Evolutionary conservation across 352 stramenopile species (phyloP), one percentile per base, ranked within the genome.

Genomic region (Pythium volutum): DNA sequence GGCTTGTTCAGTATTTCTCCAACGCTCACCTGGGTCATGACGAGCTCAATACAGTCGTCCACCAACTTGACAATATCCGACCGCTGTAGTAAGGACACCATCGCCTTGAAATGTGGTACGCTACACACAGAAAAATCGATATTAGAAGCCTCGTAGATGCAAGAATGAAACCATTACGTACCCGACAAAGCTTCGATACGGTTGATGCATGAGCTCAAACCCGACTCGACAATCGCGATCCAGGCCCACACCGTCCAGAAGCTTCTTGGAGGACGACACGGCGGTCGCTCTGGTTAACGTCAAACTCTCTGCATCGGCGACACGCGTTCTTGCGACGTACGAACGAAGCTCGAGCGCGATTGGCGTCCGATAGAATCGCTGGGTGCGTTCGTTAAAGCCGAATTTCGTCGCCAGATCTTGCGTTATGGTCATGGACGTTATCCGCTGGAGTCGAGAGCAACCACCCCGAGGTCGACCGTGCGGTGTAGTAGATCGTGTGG

Each of bases 1-100:
- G 20, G 22, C 25, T 20, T 20, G 15, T 16, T 38, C 26, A 38
- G 6, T 3, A 41, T n/a, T 47, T 11, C 20, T 25, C 5, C 20
- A 33, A 7, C 4, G 55, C 53, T 22, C 15, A 70, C 63, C 63
- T 70, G 63, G 7, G 39, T 33, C 9, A 18, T 58, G 3, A 70
- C 47, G 9, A 60, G 20, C 12, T 65, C 42, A 0, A 54, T 23
- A 10, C 47, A 75, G 14, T 58, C 48, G 47, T 74, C 65, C 2
- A 76, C 53, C 2, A 74, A 26, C 8, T 64, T 15, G 9, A 69
- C 56, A 2, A 82, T 55, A 23, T 82, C 66, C 6, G 55, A 51
- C 12, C 50, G 34, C 4, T 58, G 55, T 18, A 82, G 42, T 18
- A 80, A 15, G 1, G 52, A 53, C 4, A 43, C 5, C 45, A 67